phyloP scores from a whole-genome alignment of 2,329 filamentous ascomycete genomes.

The Arthrobotrys sinensis region DNA sequence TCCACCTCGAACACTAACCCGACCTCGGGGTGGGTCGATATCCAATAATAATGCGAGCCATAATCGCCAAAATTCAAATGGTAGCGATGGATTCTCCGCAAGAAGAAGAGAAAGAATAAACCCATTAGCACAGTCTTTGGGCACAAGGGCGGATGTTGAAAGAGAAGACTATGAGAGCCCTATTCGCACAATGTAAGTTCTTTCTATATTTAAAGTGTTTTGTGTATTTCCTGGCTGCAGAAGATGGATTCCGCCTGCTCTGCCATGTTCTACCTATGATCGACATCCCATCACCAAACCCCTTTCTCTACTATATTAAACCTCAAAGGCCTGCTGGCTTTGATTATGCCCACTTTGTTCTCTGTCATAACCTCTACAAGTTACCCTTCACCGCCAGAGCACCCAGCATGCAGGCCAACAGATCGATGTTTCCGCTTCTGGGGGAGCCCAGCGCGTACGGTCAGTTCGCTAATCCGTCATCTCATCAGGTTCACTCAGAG shows the following conservation, averaged over 20 bases:
- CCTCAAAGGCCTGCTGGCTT: not conserved
- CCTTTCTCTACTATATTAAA: no score
- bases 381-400: not conserved
- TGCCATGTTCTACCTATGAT: no score
- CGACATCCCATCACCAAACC: no score
- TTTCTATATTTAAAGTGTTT: not conserved
- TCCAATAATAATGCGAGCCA: slow-evolving; percentile 36
- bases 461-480: not conserved
- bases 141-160: slow-evolving; percentile 44
- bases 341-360: not conserved
- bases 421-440: no score
- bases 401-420: not conserved
- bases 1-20: slow-evolving; percentile 42
- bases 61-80: slow-evolving; percentile 42
- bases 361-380: no score
- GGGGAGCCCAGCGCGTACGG: not conserved
- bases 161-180: slow-evolving; percentile 58
- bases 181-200: slow-evolving; percentile 52
- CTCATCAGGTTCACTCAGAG: slow-evolving; percentile 29
- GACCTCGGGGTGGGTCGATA: slow-evolving; percentile 40
- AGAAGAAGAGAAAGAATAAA: slow-evolving; percentile 52
- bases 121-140: slow-evolving; percentile 34
- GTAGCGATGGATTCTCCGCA: slow-evolving; percentile 26
- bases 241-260: not conserved
- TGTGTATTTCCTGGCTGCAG: not conserved